Evolutionary conservation across 805 yeast species (phyloP).

Genomic region (Lachancea kluyveri): DNA sequence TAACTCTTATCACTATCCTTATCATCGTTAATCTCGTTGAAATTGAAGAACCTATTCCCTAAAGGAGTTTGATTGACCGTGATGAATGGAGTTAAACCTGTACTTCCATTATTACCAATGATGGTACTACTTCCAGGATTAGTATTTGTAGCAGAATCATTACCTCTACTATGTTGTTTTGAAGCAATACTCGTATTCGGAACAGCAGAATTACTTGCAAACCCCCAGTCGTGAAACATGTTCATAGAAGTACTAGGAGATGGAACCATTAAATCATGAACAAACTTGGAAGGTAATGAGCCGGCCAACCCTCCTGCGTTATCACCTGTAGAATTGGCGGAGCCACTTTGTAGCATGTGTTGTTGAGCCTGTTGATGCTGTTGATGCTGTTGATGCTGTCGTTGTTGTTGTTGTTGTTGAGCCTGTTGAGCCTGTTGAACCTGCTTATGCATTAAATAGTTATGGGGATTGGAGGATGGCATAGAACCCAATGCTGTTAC

Average conservation of each 20-base stretch:
- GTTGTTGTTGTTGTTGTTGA: conserved; percentile 16
- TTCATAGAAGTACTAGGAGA: conserved; percentile 27
- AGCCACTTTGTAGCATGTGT: conserved; percentile 14
- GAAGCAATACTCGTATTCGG: not conserved
- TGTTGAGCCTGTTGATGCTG: conserved; percentile 14
- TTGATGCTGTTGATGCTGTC: conserved; percentile 13
- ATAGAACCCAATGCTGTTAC: conserved; percentile 19
- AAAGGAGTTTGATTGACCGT: conserved; percentile 25
- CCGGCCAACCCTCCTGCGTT: conserved; percentile 22
- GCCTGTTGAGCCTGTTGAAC: conserved; percentile 19
- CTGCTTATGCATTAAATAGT: conserved; percentile 17
- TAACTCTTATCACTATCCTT: too few species aligned
- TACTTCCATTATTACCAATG: conserved; percentile 16
- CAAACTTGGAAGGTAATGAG: conserved; percentile 28
- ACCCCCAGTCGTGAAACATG: conserved; percentile 31
- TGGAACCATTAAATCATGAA: conserved; percentile 29
- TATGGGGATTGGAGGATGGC: conserved; percentile 11
- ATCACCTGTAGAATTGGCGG: conserved; percentile 3
- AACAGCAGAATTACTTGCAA: conserved; percentile 2
- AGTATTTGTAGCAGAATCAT: not conserved
- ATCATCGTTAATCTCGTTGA: conserved; percentile 16
- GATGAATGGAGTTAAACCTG: conserved; percentile 29
- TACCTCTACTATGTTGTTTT: too few species aligned
- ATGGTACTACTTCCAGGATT: conserved; percentile 6
- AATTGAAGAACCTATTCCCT: conserved; percentile 24